Base-by-base conservation (phyloP, 495 filamentous ascomycete genomes). In the Talaromyces borbonicus region DNA sequence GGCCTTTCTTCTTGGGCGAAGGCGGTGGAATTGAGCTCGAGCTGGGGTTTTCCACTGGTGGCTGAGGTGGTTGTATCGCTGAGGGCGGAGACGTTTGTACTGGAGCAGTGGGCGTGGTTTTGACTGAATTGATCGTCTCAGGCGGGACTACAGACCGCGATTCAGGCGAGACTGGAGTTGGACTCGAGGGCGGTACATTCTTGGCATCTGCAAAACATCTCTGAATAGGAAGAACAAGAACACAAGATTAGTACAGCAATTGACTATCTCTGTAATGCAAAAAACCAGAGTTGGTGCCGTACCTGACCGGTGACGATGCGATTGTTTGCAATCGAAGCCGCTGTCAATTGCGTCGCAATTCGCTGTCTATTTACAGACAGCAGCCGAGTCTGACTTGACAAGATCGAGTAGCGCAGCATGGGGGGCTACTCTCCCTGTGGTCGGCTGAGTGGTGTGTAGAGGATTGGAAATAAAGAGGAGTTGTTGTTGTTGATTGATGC, bases 1-100 rank as follows among this genome's bases (percentile, higher is more conserved):
- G 81, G 27, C 88, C 77, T 56, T 74, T 76, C 63, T 85, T 93
- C 49, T 75, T 79, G 42, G 72, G 66, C 2, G 75, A 66, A 43
- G 70, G 56, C 14, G 70, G 55, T 2, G 80, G 72, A 25, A 69
- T 52, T 29, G 63, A 46, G 15, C 59, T 54, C 32, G 57, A 27
- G 14, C 15, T 26, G 14, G 35, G 9, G 15, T 22, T 27, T 19
- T 48, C 35, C 24, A 23, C 69, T 31, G 66, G 64, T 36, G 51
- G 52, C 36, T 48, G 60, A 53, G 50, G 57, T 7, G 49, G 38
- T 32, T 46, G 29, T 46, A 46, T 46, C n/a, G 43, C 38, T 18
- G 59, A 53, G 36, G 57, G 51, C 4, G 41, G 33, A 33, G 47
- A 48, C 8, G 36, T 37, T 19, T 40, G 50, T 18, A 65, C 72